phyloP scores from a whole-genome alignment of 495 filamentous ascomycete genomes.

The Lichenothelia convexa region DNA sequence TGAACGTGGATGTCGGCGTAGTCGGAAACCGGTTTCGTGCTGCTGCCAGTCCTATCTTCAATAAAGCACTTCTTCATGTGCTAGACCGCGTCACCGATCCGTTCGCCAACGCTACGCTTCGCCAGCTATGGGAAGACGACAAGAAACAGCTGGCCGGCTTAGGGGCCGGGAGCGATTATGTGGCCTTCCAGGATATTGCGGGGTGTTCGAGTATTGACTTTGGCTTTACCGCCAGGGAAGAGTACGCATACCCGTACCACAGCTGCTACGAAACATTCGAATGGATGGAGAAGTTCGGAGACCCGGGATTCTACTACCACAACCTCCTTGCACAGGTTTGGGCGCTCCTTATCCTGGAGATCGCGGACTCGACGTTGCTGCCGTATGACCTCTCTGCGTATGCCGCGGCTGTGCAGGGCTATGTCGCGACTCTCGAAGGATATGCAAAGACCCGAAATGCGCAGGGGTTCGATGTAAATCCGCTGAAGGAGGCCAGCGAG shows the following conservation, averaged over 20 bases:
- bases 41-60: constrained; percentile 58
- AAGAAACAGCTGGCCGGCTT: constrained; percentile 41
- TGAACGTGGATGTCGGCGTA: constrained; percentile 84
- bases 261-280: constrained; percentile 81
- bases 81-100: constrained; percentile 61
- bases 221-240: constrained; percentile 46
- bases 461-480: constrained; percentile 34
- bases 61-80: constrained; percentile 48
- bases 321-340: constrained; percentile 59
- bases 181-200: constrained; percentile 86
- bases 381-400: constrained; percentile 76
- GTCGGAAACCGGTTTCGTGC: constrained; percentile 56
- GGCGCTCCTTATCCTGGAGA: constrained; percentile 66
- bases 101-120: constrained; percentile 49
- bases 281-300: constrained; percentile 62
- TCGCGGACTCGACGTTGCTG: constrained; percentile 60
- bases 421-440: constrained; percentile 45
- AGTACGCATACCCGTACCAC: constrained; percentile 47
- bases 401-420: constrained; percentile 37
- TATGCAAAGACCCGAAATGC: constrained; percentile 40
- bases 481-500: constrained; percentile 39
- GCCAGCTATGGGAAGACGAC: constrained; percentile 55
- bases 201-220: constrained; percentile 81
- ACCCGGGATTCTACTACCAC: constrained; percentile 74
- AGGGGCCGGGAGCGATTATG: constrained; percentile 72